Conservation (phyloP, 2,329 filamentous ascomycete species). For the Pestalotiopsis sp. region DNA sequence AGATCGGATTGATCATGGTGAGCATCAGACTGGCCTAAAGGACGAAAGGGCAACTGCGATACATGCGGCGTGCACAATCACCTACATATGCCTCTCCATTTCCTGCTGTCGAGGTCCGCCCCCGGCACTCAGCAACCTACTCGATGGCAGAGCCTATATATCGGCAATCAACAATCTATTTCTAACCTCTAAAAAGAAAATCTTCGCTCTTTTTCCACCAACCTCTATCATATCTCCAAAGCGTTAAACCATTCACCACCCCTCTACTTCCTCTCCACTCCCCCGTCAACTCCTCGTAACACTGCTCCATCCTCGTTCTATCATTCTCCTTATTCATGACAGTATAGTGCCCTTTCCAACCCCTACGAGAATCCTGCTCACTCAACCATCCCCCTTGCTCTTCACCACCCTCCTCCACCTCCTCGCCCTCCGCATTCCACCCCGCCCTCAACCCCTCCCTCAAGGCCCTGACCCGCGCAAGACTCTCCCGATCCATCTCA, state of each 20-base stretch:
- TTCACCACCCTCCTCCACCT: not conserved
- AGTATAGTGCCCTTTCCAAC: slow-evolving; percentile 22
- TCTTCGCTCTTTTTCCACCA: slow-evolving; percentile 20
- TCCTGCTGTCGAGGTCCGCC: too few relatives aligned
- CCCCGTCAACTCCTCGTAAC: slow-evolving; percentile 12
- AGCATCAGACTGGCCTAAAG: too few relatives aligned
- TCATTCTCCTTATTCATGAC: slow-evolving; percentile 21
- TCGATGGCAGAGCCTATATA: too few relatives aligned
- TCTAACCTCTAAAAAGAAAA: slow-evolving; percentile 15
- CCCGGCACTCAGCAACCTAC: too few relatives aligned
- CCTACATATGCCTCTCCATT: too few relatives aligned
- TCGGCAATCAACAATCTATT: not conserved
- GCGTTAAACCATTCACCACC: slow-evolving; percentile 14
- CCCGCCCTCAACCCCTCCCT: slow-evolving; percentile 15
- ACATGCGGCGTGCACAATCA: too few relatives aligned
- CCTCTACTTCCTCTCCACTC: slow-evolving; percentile 16
- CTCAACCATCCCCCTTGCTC: slow-evolving; percentile 17
- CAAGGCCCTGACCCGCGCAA: slow-evolving; percentile 12
- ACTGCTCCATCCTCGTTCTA: slow-evolving; percentile 12
- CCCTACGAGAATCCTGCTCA: slow-evolving; percentile 16
- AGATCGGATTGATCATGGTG: too few relatives aligned
- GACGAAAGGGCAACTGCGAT: too few relatives aligned
- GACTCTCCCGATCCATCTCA: slow-evolving; percentile 8
- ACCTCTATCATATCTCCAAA: slow-evolving; percentile 21
- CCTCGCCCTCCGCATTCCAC: not conserved